Evolutionary conservation across 2,329 filamentous ascomycete genomes (phyloP).

Genomic region (Ceratocystis cubensis): DNA sequence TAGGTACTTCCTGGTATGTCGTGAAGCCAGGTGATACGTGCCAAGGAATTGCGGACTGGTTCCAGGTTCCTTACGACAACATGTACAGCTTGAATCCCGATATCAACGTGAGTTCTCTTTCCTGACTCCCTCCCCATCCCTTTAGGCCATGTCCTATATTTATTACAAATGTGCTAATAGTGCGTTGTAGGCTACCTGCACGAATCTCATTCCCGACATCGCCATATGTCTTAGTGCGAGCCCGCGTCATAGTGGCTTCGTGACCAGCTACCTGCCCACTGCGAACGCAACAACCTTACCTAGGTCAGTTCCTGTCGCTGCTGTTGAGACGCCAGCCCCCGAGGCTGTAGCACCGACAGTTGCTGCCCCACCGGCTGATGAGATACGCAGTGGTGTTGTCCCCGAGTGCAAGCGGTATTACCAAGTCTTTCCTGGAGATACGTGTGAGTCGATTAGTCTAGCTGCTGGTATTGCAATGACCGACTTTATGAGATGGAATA

Average conservation of each 20-base stretch:
- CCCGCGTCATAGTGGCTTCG: not conserved
- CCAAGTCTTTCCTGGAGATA: slow-evolving; percentile 10
- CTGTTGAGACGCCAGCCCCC: not conserved
- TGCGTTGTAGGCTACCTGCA: slow-evolving; percentile 4
- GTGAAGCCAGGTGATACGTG: slow-evolving; percentile 18
- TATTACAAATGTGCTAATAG: not conserved
- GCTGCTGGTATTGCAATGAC: not conserved
- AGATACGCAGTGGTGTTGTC: slow-evolving; percentile 6
- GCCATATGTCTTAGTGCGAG: slow-evolving; percentile 10
- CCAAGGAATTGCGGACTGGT: slow-evolving; percentile 8
- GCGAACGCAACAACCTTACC: not conserved
- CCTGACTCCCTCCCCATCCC: too few relatives aligned
- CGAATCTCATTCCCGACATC: slow-evolving; percentile 18
- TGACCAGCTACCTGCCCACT: not conserved
- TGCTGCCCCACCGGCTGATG: not conserved
- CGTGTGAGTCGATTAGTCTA: slow-evolving; percentile 2
- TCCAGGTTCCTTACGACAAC: slow-evolving; percentile 9
- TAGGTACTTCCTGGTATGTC: slow-evolving; percentile 18
- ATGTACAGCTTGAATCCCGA: slow-evolving; percentile 13
- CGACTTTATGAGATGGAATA: slow-evolving; percentile 15
- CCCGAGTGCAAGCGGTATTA: slow-evolving; percentile 13
- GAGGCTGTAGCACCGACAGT: not conserved
- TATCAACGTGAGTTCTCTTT: slow-evolving; percentile 13
- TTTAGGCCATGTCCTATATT: not conserved
- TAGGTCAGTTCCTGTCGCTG: not conserved